Percentiles rank a stretch among this genome's conserved stretches.
Evolutionary conservation across 352 stramenopile genomes (phyloP).

Genomic region (Phytophthora parvispora): DNA sequence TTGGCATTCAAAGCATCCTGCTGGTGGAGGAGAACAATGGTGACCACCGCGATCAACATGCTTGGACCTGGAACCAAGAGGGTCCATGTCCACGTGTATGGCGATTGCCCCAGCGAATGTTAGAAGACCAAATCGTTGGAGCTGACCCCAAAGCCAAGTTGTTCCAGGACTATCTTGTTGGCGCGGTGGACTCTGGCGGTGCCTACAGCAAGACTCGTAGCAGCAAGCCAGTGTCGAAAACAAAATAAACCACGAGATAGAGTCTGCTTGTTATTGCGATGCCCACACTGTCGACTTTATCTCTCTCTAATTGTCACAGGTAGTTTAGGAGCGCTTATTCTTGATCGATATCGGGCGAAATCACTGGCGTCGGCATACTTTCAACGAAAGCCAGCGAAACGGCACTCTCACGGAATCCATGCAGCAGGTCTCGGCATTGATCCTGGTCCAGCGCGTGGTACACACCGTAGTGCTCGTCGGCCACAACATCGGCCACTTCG

Average conservation of each 20-base stretch:
- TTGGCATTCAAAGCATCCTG: conserved; percentile 57
- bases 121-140: conserved; percentile 35
- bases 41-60: conserved; percentile 59
- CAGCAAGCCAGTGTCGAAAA: neutral
- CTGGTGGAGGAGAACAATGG: conserved; percentile 58
- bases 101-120: conserved; percentile 54
- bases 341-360: conserved; percentile 30
- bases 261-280: conserved; percentile 33
- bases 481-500: conserved; percentile 81
- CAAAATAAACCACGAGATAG: conserved; percentile 22
- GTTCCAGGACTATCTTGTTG: conserved; percentile 55
- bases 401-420: conserved; percentile 75
- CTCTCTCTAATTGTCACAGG: conserved; percentile 43
- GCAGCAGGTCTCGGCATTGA: conserved; percentile 75
- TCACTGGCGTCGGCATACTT: conserved; percentile 22
- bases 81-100: conserved; percentile 33
- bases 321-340: conserved; percentile 28
- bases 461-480: conserved; percentile 81
- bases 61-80: conserved; percentile 54
- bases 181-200: conserved; percentile 61
- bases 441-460: conserved; percentile 66
- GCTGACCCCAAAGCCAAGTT: conserved; percentile 30
- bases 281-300: conserved; percentile 14
- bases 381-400: conserved; percentile 72
- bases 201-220: conserved; percentile 48